Evolutionary conservation across 176 grass and related monocot genomes (phyloP), one percentile per base, ranked within the genome.

Genomic region (Neostapfia colusana): DNA sequence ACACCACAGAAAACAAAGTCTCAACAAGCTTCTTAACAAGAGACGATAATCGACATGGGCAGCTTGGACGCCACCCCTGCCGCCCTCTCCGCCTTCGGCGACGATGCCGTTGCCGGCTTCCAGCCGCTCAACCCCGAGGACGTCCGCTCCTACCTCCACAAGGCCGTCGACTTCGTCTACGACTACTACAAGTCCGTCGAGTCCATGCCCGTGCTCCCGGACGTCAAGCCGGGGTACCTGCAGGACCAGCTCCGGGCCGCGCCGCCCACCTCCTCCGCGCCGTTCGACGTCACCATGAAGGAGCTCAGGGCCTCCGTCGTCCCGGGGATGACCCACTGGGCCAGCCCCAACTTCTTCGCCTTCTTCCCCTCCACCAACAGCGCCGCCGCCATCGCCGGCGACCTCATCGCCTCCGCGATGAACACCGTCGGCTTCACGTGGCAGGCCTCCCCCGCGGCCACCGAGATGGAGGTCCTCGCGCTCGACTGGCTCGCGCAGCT

Each of bases 161-260:
- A 70, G 44, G 16, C 76, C 0, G 70, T 84, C 0, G 80, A 84
- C 54, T 84, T 88, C 81, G 70, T 84, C 61, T 41, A 54, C 14
- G 81, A 88, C 37, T 88, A 88, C 70, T 84, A 76, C 44, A 84
- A 88, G 45, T 79, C 75, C 9, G 69, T 88, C 3, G 86, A 84
- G 23, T 55, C 70, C 18, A 61, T 50, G 3, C 81, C 67, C 2
- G 74, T 34, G 6, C 67, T 63, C 4, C 85, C 67, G 0, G 53
- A 69, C 14, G 88, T 90, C 16, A 56, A 75, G 65, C 74, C 82
- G 1, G 82, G 68, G 3, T 71, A 71, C 68, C 45, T 71, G 4
- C 68, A 31, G 1, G 5, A 45, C 15, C 25, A n/a, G 27, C 68
- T 71, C 16, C 16, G 4, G 1, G 18, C 68, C 1, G 16, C 46